Conservation (phyloP, 495 filamentous ascomycete genomes). For the Rhizodiscina lignyota region DNA sequence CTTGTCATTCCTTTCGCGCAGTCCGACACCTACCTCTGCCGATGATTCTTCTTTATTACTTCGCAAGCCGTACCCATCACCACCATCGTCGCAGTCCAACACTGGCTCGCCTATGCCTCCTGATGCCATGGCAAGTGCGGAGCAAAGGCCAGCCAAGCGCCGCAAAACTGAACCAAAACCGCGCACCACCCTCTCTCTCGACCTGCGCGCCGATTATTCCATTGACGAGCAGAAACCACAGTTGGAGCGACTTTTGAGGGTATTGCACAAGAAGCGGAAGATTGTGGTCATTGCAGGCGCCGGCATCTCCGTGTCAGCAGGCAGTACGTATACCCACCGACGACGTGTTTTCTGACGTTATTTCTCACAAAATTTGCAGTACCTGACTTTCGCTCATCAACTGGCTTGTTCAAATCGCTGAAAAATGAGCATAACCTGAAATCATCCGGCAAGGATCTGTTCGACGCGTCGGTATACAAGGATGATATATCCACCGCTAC, state of each 20-base stretch:
- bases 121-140: background rate
- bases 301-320: slow-evolving; percentile 90
- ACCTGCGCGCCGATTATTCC: slow-evolving; percentile 36
- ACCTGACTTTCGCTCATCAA: slow-evolving; percentile 87
- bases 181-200: slow-evolving; percentile 60
- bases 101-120: no score
- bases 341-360: slow-evolving; percentile 1
- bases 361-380: slow-evolving; percentile 33
- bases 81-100: no score
- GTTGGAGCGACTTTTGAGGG: slow-evolving; percentile 52
- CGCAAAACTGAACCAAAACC: slow-evolving; percentile 51
- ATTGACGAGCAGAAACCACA: slow-evolving; percentile 34
- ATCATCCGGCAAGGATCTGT: slow-evolving; percentile 84
- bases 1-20: no score
- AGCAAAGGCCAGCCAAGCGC: background rate
- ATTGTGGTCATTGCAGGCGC: slow-evolving; percentile 94
- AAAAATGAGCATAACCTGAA: slow-evolving; percentile 78
- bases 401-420: slow-evolving; percentile 71
- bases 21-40: no score
- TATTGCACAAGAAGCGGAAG: slow-evolving; percentile 77
- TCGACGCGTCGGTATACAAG: slow-evolving; percentile 93
- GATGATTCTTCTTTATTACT: no score
- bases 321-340: slow-evolving; percentile 46
- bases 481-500: slow-evolving; percentile 70
- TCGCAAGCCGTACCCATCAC: no score